Evolutionary conservation across 805 yeast genomes (phyloP), one percentile per base, ranked within the genome.

Genomic region (Starmerella scarabaei): DNA sequence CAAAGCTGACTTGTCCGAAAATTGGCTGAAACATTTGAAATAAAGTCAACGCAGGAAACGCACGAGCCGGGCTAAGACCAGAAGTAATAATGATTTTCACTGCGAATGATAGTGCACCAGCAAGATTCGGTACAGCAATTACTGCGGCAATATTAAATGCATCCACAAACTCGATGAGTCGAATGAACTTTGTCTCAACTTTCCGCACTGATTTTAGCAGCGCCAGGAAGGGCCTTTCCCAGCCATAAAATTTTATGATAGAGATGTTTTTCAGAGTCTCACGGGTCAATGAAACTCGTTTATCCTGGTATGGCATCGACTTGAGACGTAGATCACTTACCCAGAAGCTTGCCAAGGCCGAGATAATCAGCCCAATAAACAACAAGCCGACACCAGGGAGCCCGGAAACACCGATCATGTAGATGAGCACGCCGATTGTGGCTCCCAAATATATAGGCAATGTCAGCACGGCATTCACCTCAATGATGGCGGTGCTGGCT

Each of bases 241-340:
- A 85, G 1, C 93, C 81, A 57, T 85, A 85, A 56, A 71, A 80
- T 62, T 86, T 85, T 58, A 85, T 80, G 58, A 78, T 70, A 54
- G 79, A 80, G 66, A 86, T 71, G 49, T 79, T 74, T 52, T 71
- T 73, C 48, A 86, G 63, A 26, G 83, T 71, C 57, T 85, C 96
- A 49, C 80, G 78, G 58, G 83, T 74, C 39, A 73, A 66, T 35
- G 75, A 67, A 16, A 85, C 81, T 53, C 96, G 74, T 18, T 63
- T 59, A 58, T 85, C 96, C 4, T 94, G 84, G 52, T 62, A 71
- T 2, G 59, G 60, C 45, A 46, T 41, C 4, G 45, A 40, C 2
- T 26, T 21, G 23, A 33, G 12, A 7, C 48, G 40, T 4, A 44
- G 27, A 2, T 18, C 21, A 11, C 45, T 38, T 2, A 35, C 48